phyloP scores from a whole-genome alignment of 2,329 filamentous ascomycete species.

The Helicocarpus griseus region DNA sequence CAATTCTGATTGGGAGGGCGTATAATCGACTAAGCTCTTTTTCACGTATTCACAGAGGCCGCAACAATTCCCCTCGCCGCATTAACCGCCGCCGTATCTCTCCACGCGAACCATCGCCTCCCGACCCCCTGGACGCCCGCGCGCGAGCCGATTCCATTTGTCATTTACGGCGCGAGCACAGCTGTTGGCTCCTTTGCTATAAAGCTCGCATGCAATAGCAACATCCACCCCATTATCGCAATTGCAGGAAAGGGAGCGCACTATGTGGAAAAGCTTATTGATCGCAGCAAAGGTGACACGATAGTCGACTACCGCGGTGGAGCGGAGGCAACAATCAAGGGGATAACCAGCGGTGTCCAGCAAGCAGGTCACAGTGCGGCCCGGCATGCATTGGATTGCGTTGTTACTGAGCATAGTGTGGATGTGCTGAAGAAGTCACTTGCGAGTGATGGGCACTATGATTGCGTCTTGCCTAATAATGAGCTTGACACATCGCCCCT shows the following conservation, averaged over 20 bases:
- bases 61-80: conserved; percentile 48
- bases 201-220: conserved; percentile 44
- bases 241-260: conserved; percentile 45
- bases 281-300: conserved; percentile 45
- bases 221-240: conserved; percentile 54
- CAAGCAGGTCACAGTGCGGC: conserved; percentile 23
- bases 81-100: conserved; percentile 44
- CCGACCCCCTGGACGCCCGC: conserved; percentile 41
- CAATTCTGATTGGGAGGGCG: background rate
- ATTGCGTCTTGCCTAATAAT: conserved; percentile 33
- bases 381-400: conserved; percentile 46
- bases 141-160: conserved; percentile 26
- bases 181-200: conserved; percentile 51
- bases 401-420: conserved; percentile 44
- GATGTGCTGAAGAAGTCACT: conserved; percentile 39
- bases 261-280: conserved; percentile 45
- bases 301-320: conserved; percentile 54
- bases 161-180: conserved; percentile 42
- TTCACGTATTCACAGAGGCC: conserved; percentile 31
- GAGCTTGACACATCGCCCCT: conserved; percentile 27
- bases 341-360: conserved; percentile 32
- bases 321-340: conserved; percentile 40
- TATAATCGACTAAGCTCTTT: background rate
- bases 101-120: conserved; percentile 40
- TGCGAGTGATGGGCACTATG: conserved; percentile 28